A percentile compares a stretch with the other conserved stretches of the same genome.
These are phyloP conservation scores for Diaporthe batatas DNA, from an alignment of 2,329 filamentous ascomycete genomes.

Conservation along the genomic window DNA sequence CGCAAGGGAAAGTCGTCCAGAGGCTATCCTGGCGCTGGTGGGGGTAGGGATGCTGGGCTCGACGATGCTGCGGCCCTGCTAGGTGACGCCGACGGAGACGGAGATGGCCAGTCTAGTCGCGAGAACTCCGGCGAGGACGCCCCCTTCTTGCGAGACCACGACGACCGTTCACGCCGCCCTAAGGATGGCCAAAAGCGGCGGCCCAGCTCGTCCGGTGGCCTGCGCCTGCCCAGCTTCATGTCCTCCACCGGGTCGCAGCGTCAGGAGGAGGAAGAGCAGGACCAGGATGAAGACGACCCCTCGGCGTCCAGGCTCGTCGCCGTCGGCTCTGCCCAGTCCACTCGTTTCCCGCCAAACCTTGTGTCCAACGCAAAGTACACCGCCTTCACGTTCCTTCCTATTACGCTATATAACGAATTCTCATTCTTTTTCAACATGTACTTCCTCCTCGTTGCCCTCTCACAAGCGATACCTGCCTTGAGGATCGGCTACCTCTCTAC, in stretches of 20 bases:
- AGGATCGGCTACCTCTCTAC: constrained; percentile 95
- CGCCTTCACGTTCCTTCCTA: constrained; percentile 90
- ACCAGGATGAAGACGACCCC: constrained; percentile 70
- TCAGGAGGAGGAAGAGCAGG: constrained; percentile 61
- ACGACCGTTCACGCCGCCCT: constrained; percentile 50
- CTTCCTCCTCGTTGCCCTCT: constrained; percentile 93
- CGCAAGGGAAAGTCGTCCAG: constrained; percentile 67
- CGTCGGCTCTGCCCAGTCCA: constrained; percentile 79
- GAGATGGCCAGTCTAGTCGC: constrained; percentile 52
- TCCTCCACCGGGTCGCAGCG: constrained; percentile 54
- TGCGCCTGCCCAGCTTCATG: constrained; percentile 78
- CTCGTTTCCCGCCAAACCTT: constrained; percentile 88
- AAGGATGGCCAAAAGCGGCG: constrained; percentile 58
- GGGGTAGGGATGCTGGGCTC: constrained; percentile 67
- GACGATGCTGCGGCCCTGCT: constrained; percentile 78
- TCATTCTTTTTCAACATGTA: constrained; percentile 99
- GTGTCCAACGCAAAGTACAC: constrained; percentile 99
- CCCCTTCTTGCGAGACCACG: constrained; percentile 72
- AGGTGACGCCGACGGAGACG: constrained; percentile 60
- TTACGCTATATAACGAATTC: constrained; percentile 98
- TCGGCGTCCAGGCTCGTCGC: constrained; percentile 80
- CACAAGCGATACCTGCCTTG: constrained; percentile 89
- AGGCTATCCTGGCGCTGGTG: constrained; percentile 72
- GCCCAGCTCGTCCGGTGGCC: constrained; percentile 59
- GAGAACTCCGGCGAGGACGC: constrained; percentile 76